Evolutionary conservation across 148 eudicot species (phyloP), one percentile per base, ranked within the genome.

Genomic region (Rhododendron simsii): DNA sequence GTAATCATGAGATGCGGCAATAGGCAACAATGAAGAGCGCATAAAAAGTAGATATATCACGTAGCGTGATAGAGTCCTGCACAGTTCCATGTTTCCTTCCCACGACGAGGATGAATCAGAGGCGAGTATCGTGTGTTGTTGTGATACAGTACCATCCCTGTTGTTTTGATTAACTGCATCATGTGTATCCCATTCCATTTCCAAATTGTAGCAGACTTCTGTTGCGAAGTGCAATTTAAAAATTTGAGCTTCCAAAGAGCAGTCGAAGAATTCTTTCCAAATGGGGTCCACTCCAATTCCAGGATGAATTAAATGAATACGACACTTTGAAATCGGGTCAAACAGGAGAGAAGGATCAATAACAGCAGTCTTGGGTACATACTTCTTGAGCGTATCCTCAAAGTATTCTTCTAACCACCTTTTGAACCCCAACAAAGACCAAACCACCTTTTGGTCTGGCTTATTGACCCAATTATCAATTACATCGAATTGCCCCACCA

Each of bases 381-480:
- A 10, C 30, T 9, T n/a, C 30, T n/a, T n/a, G 13, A n/a, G 8
- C 69, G 8, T 23, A 3, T 63, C 0, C 69, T 63, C 0, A 8
- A 2, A 8, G 30, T 63, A 0, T 5, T 47, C 50, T 47, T 47
- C 11, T 47, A 47, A 0, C 50, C 50, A 47, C 50, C 12, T 8
- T 47, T 18, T 20, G 7, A 57, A 20, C 69, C 73, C 14, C 73
- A 65, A 65, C 14, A n/a, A 26, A n/a, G 13, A 65, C 4, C 30
- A 1, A 65, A 26, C 3, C 5, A n/a, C 14, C 14, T 11, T 0
- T n/a, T 1, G 33, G 26, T 15, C 21, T 16, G 73, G 14, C 73
- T 26, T 2, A 3, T 26, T 9, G 30, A 26, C 1, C 4, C 0
- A 10, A 10, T 3, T 9, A 9, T 3, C 13, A 9, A 65, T 0